Evolutionary conservation across 2,329 filamentous ascomycete genomes (phyloP).

Genomic region (Purpureocillium lavendulum): DNA sequence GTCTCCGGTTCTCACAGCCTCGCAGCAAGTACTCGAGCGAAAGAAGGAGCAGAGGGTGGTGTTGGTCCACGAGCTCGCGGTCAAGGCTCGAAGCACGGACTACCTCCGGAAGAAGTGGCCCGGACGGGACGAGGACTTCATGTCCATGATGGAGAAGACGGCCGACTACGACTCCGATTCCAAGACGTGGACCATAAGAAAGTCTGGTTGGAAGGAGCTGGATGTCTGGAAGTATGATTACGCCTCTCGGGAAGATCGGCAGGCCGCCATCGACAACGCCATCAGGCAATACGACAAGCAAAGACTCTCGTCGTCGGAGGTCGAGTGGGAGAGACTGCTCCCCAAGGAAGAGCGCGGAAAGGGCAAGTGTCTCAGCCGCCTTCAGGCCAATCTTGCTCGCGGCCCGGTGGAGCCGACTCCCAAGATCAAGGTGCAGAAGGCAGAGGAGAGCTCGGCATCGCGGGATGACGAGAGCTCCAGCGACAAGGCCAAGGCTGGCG

Average conservation of each 20-base stretch:
- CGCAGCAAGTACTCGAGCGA: conserved; percentile 42
- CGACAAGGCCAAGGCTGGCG: conserved; percentile 21
- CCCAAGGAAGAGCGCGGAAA: conserved; percentile 47
- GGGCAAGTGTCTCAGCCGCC: conserved; percentile 52
- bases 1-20: conserved; percentile 44
- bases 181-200: conserved; percentile 47
- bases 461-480: conserved; percentile 25
- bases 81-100: conserved; percentile 40
- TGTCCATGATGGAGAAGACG: conserved; percentile 47
- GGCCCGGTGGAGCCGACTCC: conserved; percentile 36
- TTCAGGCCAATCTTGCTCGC: conserved; percentile 51
- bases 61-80: conserved; percentile 54
- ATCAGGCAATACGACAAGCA: conserved; percentile 51
- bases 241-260: conserved; percentile 40
- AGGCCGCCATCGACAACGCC: conserved; percentile 54
- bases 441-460: conserved; percentile 35
- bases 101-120: conserved; percentile 42
- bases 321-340: conserved; percentile 54
- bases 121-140: conserved; percentile 45
- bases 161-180: conserved; percentile 40
- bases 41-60: conserved; percentile 44
- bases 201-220: conserved; percentile 53
- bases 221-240: conserved; percentile 58
- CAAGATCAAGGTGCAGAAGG: conserved; percentile 41
- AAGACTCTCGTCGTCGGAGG: conserved; percentile 45